Conservation (phyloP, 345 rosid genomes). For the Alliaria petiolata region DNA sequence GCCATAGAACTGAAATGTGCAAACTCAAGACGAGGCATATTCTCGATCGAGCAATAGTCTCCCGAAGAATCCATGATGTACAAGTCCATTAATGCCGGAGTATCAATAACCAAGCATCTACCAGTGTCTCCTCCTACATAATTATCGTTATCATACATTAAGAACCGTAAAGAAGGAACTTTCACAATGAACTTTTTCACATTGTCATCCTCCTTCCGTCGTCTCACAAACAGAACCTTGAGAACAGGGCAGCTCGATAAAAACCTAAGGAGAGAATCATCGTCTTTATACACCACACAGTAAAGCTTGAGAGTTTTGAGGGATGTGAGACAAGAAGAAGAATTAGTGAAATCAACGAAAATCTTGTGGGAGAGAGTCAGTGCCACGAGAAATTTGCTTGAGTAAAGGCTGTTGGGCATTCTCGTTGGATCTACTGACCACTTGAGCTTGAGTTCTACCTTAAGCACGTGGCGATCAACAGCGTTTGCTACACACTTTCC, state of each 20-base stretch:
- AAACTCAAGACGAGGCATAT: not conserved
- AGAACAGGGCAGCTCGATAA: constrained; percentile 21
- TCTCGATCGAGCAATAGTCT: not conserved
- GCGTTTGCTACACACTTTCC: too few relatives aligned
- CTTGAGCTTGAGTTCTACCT: not conserved
- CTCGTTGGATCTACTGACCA: not conserved
- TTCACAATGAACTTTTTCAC: constrained; percentile 1
- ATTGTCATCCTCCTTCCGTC: not conserved
- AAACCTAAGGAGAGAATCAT: not conserved
- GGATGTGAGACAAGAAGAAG: constrained; percentile 1
- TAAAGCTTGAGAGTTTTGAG: not conserved
- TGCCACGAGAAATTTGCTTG: not conserved
- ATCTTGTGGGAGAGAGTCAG: not conserved
- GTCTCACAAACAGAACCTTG: not conserved
- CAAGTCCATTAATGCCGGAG: not conserved
- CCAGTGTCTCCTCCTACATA: not conserved
- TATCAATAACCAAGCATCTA: not conserved
- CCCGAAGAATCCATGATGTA: not conserved
- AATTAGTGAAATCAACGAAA: not conserved
- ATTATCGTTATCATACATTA: not conserved
- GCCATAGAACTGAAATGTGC: not conserved
- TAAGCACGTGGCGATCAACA: not conserved
- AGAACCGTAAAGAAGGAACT: not conserved
- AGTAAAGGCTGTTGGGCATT: not conserved
- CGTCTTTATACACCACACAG: constrained; percentile 11